These are phyloP conservation scores for Colletotrichum orbiculare DNA, from an alignment of 2,329 filamentous ascomycete genomes.

Conservation along the genomic window DNA sequence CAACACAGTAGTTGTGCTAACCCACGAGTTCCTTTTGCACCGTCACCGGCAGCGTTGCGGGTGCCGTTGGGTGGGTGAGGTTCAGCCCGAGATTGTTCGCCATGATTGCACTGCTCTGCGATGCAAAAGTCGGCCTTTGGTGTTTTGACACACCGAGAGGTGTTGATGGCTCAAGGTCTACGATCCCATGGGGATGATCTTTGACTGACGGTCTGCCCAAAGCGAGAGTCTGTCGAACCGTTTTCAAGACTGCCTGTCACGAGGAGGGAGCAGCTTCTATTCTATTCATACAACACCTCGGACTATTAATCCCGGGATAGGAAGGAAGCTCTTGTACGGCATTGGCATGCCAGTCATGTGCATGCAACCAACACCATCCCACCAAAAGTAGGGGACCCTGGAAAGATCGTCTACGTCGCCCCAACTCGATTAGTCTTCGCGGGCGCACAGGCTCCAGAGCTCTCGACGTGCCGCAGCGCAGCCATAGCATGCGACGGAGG, in stretches of 20 bases:
- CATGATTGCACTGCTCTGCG: constrained; percentile 13
- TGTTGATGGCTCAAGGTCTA: not conserved
- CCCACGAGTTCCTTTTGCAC: constrained; percentile 23
- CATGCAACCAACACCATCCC: constrained; percentile 14
- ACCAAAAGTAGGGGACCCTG: constrained; percentile 16
- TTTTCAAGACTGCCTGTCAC: too few relatives aligned
- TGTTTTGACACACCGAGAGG: not conserved
- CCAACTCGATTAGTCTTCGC: constrained; percentile 13
- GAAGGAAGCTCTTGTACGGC: not conserved
- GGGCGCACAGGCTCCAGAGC: constrained; percentile 21
- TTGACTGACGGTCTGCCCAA: not conserved
- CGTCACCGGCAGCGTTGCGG: not conserved
- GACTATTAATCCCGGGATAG: not conserved
- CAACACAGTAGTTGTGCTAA: not conserved
- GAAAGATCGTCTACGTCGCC: constrained; percentile 3
- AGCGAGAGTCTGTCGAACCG: too few relatives aligned
- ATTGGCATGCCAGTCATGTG: not conserved
- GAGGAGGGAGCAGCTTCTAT: too few relatives aligned
- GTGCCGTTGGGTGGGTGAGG: constrained; percentile 8
- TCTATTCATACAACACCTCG: too few relatives aligned
- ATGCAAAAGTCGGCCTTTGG: not conserved
- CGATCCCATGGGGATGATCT: not conserved
- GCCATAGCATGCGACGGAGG: too few relatives aligned
- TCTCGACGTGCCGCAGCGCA: not conserved
- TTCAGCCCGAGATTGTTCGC: not conserved